A percentile compares a stretch with the other conserved stretches of the same genome.
phyloP scores from a whole-genome alignment of 208 protist species.

The Endotrypanum monterogeii region DNA sequence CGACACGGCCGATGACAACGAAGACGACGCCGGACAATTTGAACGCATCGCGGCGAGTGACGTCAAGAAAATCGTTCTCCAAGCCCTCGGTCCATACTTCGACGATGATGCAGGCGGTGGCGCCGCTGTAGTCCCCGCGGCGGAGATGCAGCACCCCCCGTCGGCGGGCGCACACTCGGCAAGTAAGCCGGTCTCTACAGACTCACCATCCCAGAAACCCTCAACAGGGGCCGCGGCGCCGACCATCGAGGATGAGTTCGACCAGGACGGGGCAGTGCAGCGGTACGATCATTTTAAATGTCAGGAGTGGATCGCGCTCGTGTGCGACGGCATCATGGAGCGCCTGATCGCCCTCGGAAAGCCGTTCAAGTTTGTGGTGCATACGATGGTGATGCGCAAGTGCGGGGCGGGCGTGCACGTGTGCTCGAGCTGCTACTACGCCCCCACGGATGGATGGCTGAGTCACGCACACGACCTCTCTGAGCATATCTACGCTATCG shows the following conservation, averaged over 20 bases:
- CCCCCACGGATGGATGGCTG: conserved; percentile 78
- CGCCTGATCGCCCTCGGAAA: conserved; percentile 70
- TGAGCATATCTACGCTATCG: conserved; percentile 76
- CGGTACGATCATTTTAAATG: conserved; percentile 83
- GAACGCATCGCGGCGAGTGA: conserved; percentile 71
- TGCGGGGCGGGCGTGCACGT: conserved; percentile 83
- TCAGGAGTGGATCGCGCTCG: conserved; percentile 73
- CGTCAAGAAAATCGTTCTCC: conserved; percentile 90
- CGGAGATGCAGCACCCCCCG: neutral
- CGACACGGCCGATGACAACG: conserved; percentile 25
- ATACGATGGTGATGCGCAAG: conserved; percentile 86
- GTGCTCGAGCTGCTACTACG: conserved; percentile 84
- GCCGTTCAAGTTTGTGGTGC: conserved; percentile 88
- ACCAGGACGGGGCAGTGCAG: conserved; percentile 58
- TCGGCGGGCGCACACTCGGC: neutral
- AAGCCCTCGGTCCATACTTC: conserved; percentile 82
- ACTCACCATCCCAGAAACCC: neutral
- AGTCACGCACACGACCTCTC: conserved; percentile 89
- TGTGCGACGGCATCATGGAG: conserved; percentile 87
- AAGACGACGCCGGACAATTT: conserved; percentile 27
- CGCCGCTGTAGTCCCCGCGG: conserved; percentile 12
- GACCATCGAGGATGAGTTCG: conserved; percentile 17
- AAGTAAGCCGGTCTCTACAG: neutral
- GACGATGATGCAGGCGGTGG: conserved; percentile 73
- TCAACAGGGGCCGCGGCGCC: neutral